Base-by-base conservation (phyloP, 2,329 filamentous ascomycete species). In the Emydomyces testavorans region DNA sequence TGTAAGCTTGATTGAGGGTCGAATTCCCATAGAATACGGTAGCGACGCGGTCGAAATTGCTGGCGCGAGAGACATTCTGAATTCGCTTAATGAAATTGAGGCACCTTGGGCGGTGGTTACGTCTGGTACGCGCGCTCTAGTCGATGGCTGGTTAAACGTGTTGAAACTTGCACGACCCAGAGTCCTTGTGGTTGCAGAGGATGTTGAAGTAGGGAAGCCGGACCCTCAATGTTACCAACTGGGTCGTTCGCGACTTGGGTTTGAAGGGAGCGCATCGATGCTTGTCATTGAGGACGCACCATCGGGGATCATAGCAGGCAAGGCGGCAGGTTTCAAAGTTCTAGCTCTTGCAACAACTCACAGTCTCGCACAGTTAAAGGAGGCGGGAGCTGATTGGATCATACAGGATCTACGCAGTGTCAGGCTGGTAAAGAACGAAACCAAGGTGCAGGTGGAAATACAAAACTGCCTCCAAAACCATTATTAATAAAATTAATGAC, bases 241-340 rank as follows among this genome's bases (percentile, higher is more conserved):
- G 44, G 85, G 83, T 13, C 76, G 78, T 39, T 70, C 76, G 56
- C 74, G 74, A 53, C 72, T 89, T 13, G 73, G 72, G 0, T 55
- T 73, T 23, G 60, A 62, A 18, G 62, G 71, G 16, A 71, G 69
- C 28, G 65, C 68, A 23, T 73, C 66, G 46, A 66, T 90, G 36
- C 71, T 94, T 48, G 89, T 95, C 41, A 69, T 94, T 31, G 89
- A 95, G 68, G 89, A 95, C 68, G 85, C 85, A 48, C 88, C 89
- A 4, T 85, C 87, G 6, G 89, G 89, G 4, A 85, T 94, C 60
- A 74, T 70, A 54, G 80, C 88, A 23, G 89, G 88, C 41, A 93
- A 89, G 67, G 85, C 78, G 0, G 89, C 89, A 7, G 88, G 87
- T 1, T 94, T 84, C 70, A 81, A 77, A 60, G 89, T 94, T 10